phyloP scores from a whole-genome alignment of 306 rosid genomes.

The Castanopsis chinensis region DNA sequence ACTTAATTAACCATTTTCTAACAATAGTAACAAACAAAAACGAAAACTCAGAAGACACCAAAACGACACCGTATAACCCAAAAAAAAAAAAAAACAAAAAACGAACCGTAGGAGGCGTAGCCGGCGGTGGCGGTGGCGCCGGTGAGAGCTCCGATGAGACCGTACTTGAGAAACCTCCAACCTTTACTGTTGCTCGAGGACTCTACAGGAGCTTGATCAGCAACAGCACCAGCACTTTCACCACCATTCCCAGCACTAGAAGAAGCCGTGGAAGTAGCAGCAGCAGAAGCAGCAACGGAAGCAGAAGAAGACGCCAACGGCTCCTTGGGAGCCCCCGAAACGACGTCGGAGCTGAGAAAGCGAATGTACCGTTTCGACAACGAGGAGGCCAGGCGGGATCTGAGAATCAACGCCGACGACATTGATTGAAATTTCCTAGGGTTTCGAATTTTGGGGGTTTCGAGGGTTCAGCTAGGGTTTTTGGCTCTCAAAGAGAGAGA shows the following conservation, averaged over 20 bases:
- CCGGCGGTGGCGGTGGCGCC: conserved; percentile 40
- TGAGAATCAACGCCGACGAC: conserved; percentile 28
- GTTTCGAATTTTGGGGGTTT: background rate
- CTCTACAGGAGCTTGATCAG: background rate
- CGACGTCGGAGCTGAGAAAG: conserved; percentile 39
- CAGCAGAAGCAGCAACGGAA: conserved; percentile 26
- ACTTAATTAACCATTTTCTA: background rate
- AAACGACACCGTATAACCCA: background rate
- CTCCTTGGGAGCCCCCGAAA: conserved; percentile 43
- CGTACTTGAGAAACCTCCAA: conserved; percentile 38
- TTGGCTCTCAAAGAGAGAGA: conserved; percentile 6
- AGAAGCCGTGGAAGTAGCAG: conserved; percentile 31
- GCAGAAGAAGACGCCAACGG: conserved; percentile 37
- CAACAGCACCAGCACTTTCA: background rate
- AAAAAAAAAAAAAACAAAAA: background rate
- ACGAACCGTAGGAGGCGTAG: conserved; percentile 45
- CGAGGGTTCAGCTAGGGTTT: conserved; percentile 36
- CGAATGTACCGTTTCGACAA: conserved; percentile 34
- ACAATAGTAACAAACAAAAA: background rate
- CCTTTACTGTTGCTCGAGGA: conserved; percentile 20
- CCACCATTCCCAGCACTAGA: conserved; percentile 12
- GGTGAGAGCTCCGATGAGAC: conserved; percentile 40
- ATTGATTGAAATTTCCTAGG: background rate
- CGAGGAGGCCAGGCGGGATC: conserved; percentile 31
- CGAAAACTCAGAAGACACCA: background rate